Evolutionary conservation across 106 monocot genomes (phyloP).

Genomic region (Amphibolis antarctica): DNA sequence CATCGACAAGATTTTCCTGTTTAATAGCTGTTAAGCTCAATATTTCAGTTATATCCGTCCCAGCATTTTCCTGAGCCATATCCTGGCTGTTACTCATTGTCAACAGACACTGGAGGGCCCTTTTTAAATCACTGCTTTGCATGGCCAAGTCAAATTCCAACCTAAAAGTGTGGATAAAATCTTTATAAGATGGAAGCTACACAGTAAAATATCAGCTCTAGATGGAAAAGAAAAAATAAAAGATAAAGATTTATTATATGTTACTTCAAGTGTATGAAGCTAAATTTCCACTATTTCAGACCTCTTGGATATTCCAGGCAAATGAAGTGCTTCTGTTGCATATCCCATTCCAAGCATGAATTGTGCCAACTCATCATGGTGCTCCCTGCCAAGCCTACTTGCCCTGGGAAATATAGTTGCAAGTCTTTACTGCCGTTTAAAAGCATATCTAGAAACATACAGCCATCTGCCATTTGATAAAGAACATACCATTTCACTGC

Average conservation of each 20-base stretch:
- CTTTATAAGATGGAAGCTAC: background rate
- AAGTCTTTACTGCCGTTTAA: background rate
- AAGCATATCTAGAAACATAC: background rate
- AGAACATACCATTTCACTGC: conserved; percentile 86
- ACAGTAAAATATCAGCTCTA: background rate
- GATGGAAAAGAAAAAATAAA: background rate
- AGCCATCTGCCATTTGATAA: background rate
- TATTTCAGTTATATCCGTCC: conserved; percentile 63
- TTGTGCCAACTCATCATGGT: conserved; percentile 98
- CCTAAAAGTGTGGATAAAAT: conserved; percentile 23
- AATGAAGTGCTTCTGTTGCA: conserved; percentile 99
- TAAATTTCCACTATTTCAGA: conserved; percentile 7
- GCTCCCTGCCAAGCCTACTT: conserved; percentile 84
- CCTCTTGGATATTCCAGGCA: conserved; percentile 99
- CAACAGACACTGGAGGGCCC: conserved; percentile 89
- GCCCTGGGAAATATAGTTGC: conserved; percentile 49
- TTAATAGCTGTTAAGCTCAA: conserved; percentile 76
- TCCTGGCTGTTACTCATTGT: conserved; percentile 98
- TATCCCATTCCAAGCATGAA: conserved; percentile 99
- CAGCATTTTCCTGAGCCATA: conserved; percentile 61
- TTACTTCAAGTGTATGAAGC: background rate
- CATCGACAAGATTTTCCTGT: conserved; percentile 90
- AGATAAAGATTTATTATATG: background rate
- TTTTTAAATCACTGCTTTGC: conserved; percentile 93
- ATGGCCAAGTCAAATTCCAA: conserved; percentile 98